Evolutionary conservation across 192 early-diverging fungal genomes (phyloP).

Genomic region (Dissophora ornata): DNA sequence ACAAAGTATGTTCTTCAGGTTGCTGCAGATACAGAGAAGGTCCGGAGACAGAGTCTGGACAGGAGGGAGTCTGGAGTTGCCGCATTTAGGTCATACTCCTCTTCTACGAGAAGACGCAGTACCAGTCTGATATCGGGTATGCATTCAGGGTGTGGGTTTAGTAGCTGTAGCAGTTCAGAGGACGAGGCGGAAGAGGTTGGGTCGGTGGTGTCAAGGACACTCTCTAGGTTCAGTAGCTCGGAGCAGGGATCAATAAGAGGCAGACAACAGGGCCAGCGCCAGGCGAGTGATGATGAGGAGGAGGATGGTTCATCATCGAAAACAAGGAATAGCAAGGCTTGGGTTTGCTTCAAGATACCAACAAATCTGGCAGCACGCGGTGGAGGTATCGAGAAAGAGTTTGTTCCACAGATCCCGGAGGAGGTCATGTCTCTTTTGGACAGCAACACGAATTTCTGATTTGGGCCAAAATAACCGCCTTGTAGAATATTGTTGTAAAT

Average conservation of each 20-base stretch:
- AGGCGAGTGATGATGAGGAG: background rate
- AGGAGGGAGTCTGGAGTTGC: background rate
- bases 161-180: background rate
- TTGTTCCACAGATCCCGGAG: conserved; percentile 43
- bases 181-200: background rate
- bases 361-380: conserved; percentile 21
- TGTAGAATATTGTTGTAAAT: background rate
- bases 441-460: conserved; percentile 1
- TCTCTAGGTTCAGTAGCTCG: background rate
- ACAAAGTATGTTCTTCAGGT: conserved; percentile 77
- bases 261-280: background rate
- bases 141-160: background rate
- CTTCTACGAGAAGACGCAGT: conserved; percentile 3
- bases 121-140: conserved; percentile 1
- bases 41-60: conserved; percentile 14
- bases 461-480: no score
- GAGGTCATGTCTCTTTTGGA: conserved; percentile 35
- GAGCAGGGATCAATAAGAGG: background rate
- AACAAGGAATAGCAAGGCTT: conserved; percentile 24
- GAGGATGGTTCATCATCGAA: background rate
- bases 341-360: conserved; percentile 27
- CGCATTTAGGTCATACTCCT: background rate
- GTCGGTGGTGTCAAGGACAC: background rate
- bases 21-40: conserved; percentile 73
- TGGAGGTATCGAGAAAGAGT: conserved; percentile 15